Conservation (phyloP, 1,139 yeast genomes). For the Saccharomyces pastorianus region DNA sequence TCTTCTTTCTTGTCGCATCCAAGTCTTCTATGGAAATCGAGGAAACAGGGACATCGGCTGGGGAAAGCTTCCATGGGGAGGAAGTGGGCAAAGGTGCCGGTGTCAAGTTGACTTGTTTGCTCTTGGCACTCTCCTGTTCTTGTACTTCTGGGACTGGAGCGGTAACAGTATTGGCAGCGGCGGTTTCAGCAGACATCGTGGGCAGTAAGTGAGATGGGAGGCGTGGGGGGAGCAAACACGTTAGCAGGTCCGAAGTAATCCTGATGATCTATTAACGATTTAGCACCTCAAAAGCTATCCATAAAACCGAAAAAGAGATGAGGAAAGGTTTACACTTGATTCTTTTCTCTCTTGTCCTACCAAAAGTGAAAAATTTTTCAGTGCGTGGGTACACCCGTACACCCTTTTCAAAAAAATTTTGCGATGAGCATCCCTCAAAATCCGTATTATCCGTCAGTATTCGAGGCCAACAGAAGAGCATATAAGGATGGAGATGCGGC, state of each 20-base stretch:
- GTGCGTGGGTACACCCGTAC: not conserved
- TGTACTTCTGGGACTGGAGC: conserved; percentile 12
- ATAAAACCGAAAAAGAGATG: not conserved
- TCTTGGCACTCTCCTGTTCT: conserved; percentile 9
- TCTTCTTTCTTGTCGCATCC: conserved; percentile 10
- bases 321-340: not conserved
- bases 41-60: conserved; percentile 20
- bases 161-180: conserved; percentile 13
- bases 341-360: not conserved
- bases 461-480: not conserved
- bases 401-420: not conserved
- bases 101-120: conserved; percentile 38
- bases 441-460: not conserved
- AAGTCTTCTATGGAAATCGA: conserved; percentile 30
- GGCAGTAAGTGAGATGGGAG: too few species aligned
- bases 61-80: conserved; percentile 57
- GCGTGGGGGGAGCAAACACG: not conserved
- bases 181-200: conserved; percentile 7
- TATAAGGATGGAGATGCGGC: not conserved
- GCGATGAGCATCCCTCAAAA: conserved; percentile 1
- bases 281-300: not conserved
- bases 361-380: not conserved
- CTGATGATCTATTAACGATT: not conserved
- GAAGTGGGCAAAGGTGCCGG: conserved; percentile 73
- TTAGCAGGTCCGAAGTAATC: not conserved